A percentile compares a stretch with the other conserved stretches of the same genome.
Evolutionary conservation across 371 early-diverging fungal genomes (phyloP).

Genomic region (Mortierella sp.): DNA sequence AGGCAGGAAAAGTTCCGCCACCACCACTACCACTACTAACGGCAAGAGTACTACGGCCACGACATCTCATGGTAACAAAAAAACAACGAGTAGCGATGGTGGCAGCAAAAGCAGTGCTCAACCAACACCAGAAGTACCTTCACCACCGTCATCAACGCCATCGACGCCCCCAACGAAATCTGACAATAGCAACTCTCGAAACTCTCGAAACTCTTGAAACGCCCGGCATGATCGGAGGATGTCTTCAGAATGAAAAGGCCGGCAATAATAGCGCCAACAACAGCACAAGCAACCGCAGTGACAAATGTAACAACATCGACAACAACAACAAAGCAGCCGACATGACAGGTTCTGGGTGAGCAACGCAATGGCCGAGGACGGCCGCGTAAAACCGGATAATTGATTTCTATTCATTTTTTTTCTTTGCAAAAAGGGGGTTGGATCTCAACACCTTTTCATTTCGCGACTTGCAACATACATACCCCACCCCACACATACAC

Average conservation of each 20-base stretch:
- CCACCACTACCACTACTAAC: neutral
- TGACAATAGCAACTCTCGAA: neutral
- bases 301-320: neutral
- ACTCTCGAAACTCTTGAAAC: neutral
- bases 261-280: neutral
- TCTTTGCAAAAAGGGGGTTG: too few relatives aligned
- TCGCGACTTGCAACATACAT: too few relatives aligned
- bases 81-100: too few relatives aligned
- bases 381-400: neutral
- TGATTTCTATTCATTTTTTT: too few relatives aligned
- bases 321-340: neutral
- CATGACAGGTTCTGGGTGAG: neutral
- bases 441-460: too few relatives aligned
- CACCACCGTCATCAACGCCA: neutral
- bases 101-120: neutral
- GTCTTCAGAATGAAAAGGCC: neutral
- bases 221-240: neutral
- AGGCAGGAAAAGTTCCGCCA: neutral
- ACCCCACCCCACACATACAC: too few relatives aligned
- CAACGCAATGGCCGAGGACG: neutral
- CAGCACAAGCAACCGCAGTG: neutral
- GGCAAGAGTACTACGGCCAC: too few relatives aligned
- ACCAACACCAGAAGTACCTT: too few relatives aligned
- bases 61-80: too few relatives aligned
- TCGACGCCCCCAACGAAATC: neutral